Evolutionary conservation across 495 filamentous ascomycete species (phyloP).

Genomic region (Astrothelium subdiscretum): DNA sequence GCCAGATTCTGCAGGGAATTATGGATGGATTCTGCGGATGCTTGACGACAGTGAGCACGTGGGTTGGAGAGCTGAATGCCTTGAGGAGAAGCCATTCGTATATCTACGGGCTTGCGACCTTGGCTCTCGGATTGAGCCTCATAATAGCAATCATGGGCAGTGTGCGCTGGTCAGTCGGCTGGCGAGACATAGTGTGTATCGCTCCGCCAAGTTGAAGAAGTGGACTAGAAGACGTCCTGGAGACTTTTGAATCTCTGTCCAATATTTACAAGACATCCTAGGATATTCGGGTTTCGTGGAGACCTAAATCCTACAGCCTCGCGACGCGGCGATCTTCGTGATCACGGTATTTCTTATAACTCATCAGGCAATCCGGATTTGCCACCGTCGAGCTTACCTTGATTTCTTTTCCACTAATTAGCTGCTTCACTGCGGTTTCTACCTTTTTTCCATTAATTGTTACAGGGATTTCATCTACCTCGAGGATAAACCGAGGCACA

Average conservation of each 20-base stretch:
- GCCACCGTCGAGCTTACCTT: constrained; percentile 64
- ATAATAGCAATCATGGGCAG: constrained; percentile 71
- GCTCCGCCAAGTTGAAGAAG: constrained; percentile 3
- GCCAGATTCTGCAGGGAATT: constrained; percentile 73
- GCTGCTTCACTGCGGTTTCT: constrained; percentile 73
- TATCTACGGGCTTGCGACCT: constrained; percentile 58
- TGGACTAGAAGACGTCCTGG: constrained; percentile 56
- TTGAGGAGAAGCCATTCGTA: constrained; percentile 59
- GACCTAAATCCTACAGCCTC: background rate
- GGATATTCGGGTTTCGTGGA: constrained; percentile 43
- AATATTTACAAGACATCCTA: constrained; percentile 66
- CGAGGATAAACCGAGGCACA: constrained; percentile 65
- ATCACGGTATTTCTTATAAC: background rate
- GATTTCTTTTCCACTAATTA: constrained; percentile 61
- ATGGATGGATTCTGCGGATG: constrained; percentile 89
- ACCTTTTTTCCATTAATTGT: constrained; percentile 82
- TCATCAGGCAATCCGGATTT: constrained; percentile 48
- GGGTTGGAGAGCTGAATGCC: constrained; percentile 68
- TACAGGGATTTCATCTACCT: constrained; percentile 67
- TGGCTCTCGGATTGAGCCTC: constrained; percentile 50
- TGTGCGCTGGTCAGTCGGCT: constrained; percentile 63
- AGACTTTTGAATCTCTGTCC: constrained; percentile 59
- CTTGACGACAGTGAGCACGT: constrained; percentile 86
- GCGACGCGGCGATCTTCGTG: background rate
- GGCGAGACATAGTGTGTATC: constrained; percentile 38